These are phyloP conservation scores for Fusarium hostae DNA, from an alignment of 2,329 filamentous ascomycete species.

Conservation along the genomic window DNA sequence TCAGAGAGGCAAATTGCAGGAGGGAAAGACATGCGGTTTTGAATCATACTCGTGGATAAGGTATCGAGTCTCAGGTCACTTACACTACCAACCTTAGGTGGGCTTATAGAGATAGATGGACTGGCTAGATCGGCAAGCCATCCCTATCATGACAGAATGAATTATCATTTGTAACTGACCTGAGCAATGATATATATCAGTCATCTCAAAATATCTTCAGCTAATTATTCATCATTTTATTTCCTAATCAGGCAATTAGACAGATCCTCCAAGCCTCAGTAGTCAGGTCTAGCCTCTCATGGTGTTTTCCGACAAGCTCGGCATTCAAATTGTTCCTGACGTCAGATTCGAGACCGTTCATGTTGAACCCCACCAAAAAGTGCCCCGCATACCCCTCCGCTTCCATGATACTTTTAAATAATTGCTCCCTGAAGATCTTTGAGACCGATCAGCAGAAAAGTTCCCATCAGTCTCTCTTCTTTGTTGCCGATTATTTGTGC, in stretches of 20 bases:
- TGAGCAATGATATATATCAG: background rate
- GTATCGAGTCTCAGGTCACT: background rate
- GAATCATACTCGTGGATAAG: background rate
- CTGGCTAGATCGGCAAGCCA: background rate
- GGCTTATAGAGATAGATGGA: background rate
- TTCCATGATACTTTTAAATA: slow-evolving; percentile 37
- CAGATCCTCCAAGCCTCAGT: background rate
- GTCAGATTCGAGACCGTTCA: slow-evolving; percentile 36
- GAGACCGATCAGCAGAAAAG: slow-evolving; percentile 13
- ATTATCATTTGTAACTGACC: background rate
- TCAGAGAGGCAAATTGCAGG: background rate
- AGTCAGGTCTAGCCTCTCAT: slow-evolving; percentile 11
- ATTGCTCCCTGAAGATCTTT: slow-evolving; percentile 19
- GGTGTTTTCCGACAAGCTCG: slow-evolving; percentile 17
- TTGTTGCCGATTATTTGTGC: no score
- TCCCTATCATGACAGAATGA: background rate
- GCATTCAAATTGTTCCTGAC: slow-evolving; percentile 35
- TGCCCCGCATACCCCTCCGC: slow-evolving; percentile 47
- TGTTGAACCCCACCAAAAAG: slow-evolving; percentile 35
- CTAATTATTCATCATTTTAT: background rate
- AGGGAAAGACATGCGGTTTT: background rate
- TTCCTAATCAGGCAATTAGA: background rate
- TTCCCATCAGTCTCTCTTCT: background rate
- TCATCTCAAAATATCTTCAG: background rate
- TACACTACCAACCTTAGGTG: background rate